Conservation (phyloP, 441 rosid species). For the Cnidoscolus chayamansa region DNA sequence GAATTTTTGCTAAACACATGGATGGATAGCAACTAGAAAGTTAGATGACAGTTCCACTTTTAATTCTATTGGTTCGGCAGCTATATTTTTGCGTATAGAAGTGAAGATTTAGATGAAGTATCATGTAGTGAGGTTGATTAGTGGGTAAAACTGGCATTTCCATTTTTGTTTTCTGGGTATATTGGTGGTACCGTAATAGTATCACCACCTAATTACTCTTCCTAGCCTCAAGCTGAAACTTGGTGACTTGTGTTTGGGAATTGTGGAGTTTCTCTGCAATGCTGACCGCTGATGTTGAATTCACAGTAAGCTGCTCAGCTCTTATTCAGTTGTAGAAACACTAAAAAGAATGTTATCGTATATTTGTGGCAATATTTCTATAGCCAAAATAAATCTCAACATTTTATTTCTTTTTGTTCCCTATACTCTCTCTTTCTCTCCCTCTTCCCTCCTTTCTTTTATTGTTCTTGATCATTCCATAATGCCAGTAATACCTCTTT, state of each 20-base stretch:
- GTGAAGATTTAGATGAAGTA: background rate
- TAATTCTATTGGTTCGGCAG: background rate
- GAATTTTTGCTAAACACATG: background rate
- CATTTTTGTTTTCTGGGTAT: background rate
- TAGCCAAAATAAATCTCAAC: background rate
- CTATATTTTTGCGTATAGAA: background rate
- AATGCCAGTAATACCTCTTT: background rate
- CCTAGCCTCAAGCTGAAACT: background rate
- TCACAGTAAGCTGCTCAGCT: conserved; percentile 3
- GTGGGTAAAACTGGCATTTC: background rate
- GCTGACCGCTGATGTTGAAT: background rate
- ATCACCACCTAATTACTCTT: background rate
- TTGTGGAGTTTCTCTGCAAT: background rate
- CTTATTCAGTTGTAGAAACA: conserved; percentile 13
- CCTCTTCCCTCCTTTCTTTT: background rate
- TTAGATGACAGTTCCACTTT: background rate
- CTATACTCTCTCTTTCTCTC: background rate
- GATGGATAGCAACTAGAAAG: background rate
- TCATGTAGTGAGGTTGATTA: background rate
- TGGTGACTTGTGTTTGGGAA: background rate
- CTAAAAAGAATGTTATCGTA: background rate
- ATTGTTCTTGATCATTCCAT: background rate
- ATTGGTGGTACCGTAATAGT: background rate
- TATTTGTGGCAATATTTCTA: background rate
- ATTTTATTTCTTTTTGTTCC: background rate